Percentiles rank a stretch among this genome's conserved stretches.
phyloP scores from a whole-genome alignment of 768 basidiomycete genomes.

The Nevesoporus exiguus region DNA sequence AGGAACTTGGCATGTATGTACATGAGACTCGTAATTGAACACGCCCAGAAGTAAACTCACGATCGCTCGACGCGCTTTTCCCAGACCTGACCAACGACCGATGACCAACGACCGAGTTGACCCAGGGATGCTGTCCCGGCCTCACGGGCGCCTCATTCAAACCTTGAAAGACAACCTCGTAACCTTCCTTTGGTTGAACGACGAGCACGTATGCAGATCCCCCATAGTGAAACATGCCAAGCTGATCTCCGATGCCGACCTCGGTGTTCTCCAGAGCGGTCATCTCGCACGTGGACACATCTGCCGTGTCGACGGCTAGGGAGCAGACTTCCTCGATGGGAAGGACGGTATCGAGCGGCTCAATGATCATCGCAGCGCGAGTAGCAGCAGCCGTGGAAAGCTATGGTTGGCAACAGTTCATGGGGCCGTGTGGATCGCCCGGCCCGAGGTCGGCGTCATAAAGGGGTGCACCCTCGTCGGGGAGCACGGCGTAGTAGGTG shows the following conservation, averaged over 20 bases:
- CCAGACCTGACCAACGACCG: slow-evolving; percentile 3
- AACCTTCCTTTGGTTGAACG: neutral
- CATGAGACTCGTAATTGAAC: neutral
- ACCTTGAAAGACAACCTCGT: slow-evolving; percentile 15
- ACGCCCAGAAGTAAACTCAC: neutral
- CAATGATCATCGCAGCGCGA: neutral
- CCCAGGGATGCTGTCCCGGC: neutral
- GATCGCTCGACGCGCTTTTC: neutral
- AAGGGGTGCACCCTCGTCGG: neutral
- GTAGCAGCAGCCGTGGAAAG: neutral
- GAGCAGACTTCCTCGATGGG: neutral
- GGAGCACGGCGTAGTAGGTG: neutral
- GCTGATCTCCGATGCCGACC: neutral
- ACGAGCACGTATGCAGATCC: neutral
- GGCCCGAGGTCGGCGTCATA: neutral
- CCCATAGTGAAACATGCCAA: neutral
- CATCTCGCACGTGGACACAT: neutral
- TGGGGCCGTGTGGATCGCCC: neutral
- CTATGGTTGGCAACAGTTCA: neutral
- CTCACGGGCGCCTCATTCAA: neutral
- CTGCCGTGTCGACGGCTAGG: neutral
- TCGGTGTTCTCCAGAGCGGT: neutral
- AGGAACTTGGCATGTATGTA: neutral
- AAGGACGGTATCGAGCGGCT: neutral
- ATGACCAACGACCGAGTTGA: slow-evolving; percentile 8